Evolutionary conservation across 2,329 filamentous ascomycete species (phyloP), one percentile per base, ranked within the genome.

Genomic region (Beauveria scarabaeidicola): DNA sequence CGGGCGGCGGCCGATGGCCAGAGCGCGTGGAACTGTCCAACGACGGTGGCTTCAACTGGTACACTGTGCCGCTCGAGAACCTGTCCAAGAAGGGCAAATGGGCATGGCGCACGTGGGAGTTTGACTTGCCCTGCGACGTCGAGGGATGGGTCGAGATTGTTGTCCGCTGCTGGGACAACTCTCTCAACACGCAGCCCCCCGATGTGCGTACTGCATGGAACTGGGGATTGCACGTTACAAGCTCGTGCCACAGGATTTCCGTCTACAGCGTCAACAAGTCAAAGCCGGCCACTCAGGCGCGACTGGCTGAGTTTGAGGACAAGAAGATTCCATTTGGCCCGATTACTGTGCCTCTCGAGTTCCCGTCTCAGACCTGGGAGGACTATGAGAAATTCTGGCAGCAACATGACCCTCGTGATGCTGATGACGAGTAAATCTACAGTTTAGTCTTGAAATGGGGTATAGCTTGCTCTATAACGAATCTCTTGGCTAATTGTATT

Each of bases 181-280:
- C 78, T 0, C 68, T 85, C 38, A 86, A 86, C 61, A 85, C 82
- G 0, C 83, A 86, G 64, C 82, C 83, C 0, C 74, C 78, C 0
- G 75, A 75, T 61, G 77, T 85, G 0, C 72, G 83, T 13, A 75
- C 77, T 5, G 74, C 80, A 0, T 86, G 81, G 81, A 88, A 88
- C 65, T 87, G 83, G 83, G 84, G 81, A 17, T 70, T 88, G 21
- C 85, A 87, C 65, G 83, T 88, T 3, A 88, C 84, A 0, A 81
- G 77, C 7, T 83, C 78, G 0, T 84, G 81, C 60, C 85, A 87
- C 62, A 75, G 82, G 1, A 76, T 87, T 64, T 80, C 77, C 54
- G 69, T 87, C 7, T 88, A 86, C 69, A 87, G 83, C 64, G 78
- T 87, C 56, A 87, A 87, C 69, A 77, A 72, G 64, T 74, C 70